These are phyloP conservation scores for Hypoxylon sp. DNA, from an alignment of 2,329 filamentous ascomycete genomes.

Conservation along the genomic window DNA sequence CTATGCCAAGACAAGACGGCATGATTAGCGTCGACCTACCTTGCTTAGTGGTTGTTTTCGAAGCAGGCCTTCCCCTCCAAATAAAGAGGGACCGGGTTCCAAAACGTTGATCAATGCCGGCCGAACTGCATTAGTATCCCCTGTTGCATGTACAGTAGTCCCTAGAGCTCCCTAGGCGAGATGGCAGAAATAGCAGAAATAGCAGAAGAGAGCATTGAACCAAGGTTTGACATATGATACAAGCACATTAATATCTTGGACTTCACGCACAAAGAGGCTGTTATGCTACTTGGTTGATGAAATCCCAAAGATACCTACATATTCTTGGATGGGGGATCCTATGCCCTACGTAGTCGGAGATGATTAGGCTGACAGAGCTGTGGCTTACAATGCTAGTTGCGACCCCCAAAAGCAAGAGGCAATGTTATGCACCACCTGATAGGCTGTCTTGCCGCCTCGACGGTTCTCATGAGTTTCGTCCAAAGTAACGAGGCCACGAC, in stretches of 20 bases:
- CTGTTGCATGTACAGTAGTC: slow-evolving; percentile 29
- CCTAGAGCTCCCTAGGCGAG: slow-evolving; percentile 5
- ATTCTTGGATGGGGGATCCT: neutral
- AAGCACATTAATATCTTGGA: neutral
- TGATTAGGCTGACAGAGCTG: slow-evolving; percentile 12
- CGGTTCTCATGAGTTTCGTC: slow-evolving; percentile 30
- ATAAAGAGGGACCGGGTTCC: slow-evolving; percentile 21
- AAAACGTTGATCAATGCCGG: slow-evolving; percentile 37
- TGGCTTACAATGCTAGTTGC: slow-evolving; percentile 29
- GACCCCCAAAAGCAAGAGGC: slow-evolving; percentile 1
- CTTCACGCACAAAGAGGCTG: slow-evolving; percentile 15
- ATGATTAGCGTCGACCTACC: slow-evolving; percentile 27
- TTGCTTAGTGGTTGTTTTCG: slow-evolving; percentile 21
- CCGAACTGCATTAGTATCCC: slow-evolving; percentile 33
- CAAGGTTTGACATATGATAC: slow-evolving; percentile 26
- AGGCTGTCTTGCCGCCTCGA: slow-evolving; percentile 37
- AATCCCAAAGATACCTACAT: neutral
- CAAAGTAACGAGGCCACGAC: slow-evolving; percentile 37
- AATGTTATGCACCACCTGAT: slow-evolving; percentile 20
- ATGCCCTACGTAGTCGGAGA: slow-evolving; percentile 1
- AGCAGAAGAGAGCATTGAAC: slow-evolving; percentile 16
- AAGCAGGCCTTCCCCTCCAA: slow-evolving; percentile 32
- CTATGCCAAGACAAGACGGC: slow-evolving; percentile 31
- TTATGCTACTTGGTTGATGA: slow-evolving; percentile 1
- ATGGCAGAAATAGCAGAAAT: no score